Conservation (phyloP, 257 asterid genomes). For the Lycium barbarum region DNA sequence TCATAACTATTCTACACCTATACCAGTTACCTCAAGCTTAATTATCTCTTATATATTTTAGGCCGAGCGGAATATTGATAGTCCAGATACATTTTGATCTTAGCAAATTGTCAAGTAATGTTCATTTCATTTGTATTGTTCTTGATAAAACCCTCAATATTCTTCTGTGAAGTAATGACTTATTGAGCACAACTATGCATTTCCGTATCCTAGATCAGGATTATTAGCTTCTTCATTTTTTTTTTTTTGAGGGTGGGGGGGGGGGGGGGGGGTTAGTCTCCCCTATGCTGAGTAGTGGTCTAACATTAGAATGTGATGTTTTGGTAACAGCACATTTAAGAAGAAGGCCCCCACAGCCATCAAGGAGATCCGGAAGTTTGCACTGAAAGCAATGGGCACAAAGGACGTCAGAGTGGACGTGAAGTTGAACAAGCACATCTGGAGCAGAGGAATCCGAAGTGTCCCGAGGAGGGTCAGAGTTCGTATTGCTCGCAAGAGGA, state of each 20-base stretch:
- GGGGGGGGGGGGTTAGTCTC: too few species aligned
- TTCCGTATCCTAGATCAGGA: too few species aligned
- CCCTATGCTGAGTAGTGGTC: neutral
- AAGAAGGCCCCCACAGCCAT: conserved; percentile 27
- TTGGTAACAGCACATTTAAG: conserved; percentile 27
- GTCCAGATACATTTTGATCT: too few species aligned
- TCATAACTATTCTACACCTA: neutral
- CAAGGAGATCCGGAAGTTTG: conserved; percentile 26
- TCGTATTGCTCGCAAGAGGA: neutral
- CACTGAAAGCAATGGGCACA: conserved; percentile 21
- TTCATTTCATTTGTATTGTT: too few species aligned
- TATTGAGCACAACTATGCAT: too few species aligned
- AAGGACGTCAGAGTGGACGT: conserved; percentile 28
- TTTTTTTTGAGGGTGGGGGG: too few species aligned
- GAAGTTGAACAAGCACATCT: conserved; percentile 24
- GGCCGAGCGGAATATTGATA: neutral
- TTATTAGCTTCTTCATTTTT: too few species aligned
- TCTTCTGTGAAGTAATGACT: too few species aligned
- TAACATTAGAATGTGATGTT: neutral
- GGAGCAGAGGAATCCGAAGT: conserved; percentile 29
- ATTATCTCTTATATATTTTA: neutral
- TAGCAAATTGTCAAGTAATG: too few species aligned
- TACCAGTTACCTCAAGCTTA: neutral
- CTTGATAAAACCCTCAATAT: too few species aligned
- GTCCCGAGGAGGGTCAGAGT: conserved; percentile 30